Percentiles rank a stretch among this genome's conserved stretches.
These are phyloP conservation scores for Erodium trifolium DNA, from an alignment of 441 rosid species.

Conservation along the genomic window DNA sequence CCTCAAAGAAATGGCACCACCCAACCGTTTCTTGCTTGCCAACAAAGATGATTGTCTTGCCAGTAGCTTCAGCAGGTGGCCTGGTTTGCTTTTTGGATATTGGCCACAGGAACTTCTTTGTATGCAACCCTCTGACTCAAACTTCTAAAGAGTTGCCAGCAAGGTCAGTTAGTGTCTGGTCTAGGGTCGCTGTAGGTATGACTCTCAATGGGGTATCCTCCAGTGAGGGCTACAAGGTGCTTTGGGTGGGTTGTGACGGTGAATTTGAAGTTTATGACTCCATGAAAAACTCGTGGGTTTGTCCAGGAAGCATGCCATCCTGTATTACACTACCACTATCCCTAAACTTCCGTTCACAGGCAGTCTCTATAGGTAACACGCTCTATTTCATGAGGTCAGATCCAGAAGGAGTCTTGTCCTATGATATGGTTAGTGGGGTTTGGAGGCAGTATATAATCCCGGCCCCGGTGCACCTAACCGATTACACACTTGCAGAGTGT, in stretches of 20 bases:
- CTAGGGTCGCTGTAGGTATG: slow-evolving; percentile 90
- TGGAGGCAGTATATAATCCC: slow-evolving; percentile 80
- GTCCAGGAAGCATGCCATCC: slow-evolving; percentile 64
- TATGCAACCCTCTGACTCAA: slow-evolving; percentile 79
- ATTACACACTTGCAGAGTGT: slow-evolving; percentile 74
- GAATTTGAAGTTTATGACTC: slow-evolving; percentile 86
- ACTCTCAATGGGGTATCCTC: slow-evolving; percentile 48
- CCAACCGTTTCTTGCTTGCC: slow-evolving; percentile 66
- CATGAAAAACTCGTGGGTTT: slow-evolving; percentile 49
- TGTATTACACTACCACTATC: slow-evolving; percentile 61
- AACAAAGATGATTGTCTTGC: slow-evolving; percentile 57
- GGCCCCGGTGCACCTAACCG: slow-evolving; percentile 61
- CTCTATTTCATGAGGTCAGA: slow-evolving; percentile 86
- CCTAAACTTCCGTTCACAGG: slow-evolving; percentile 75
- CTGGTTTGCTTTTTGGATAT: slow-evolving; percentile 91
- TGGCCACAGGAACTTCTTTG: slow-evolving; percentile 73
- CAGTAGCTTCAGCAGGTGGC: slow-evolving; percentile 96
- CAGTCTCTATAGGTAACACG: slow-evolving; percentile 49
- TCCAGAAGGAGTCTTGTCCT: slow-evolving; percentile 81
- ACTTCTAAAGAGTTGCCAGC: slow-evolving; percentile 80
- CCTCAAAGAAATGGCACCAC: slow-evolving; percentile 76
- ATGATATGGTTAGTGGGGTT: slow-evolving; percentile 50
- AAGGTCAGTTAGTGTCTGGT: slow-evolving; percentile 79
- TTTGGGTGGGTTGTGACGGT: slow-evolving; percentile 89
- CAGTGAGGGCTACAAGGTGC: slow-evolving; percentile 58